Evolutionary conservation across 495 filamentous ascomycete genomes (phyloP).

Genomic region (Parathielavia hyrcaniae): DNA sequence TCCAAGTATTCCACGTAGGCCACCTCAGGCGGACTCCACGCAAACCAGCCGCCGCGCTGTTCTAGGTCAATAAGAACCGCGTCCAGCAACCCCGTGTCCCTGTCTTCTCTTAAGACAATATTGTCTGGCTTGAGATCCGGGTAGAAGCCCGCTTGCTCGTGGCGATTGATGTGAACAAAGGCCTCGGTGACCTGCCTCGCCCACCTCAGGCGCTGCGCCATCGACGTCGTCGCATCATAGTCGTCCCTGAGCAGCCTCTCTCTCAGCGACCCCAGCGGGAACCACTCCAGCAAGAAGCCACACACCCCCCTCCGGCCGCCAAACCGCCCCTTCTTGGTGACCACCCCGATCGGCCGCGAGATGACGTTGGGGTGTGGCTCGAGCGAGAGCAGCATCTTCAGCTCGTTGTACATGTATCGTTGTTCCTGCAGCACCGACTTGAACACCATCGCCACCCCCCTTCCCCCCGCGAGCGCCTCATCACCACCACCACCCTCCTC

Average conservation of each 20-base stretch:
- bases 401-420: conserved; percentile 36
- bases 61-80: conserved; percentile 34
- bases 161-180: conserved; percentile 30
- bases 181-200: conserved; percentile 28
- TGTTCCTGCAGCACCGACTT: conserved; percentile 35
- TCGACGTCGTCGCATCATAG: not conserved
- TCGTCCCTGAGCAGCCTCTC: conserved; percentile 18
- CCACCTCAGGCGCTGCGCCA: conserved; percentile 27
- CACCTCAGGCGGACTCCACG: conserved; percentile 34
- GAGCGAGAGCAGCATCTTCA: conserved; percentile 33
- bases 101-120: conserved; percentile 20
- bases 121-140: conserved; percentile 39
- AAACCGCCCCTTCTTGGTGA: conserved; percentile 31
- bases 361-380: conserved; percentile 29
- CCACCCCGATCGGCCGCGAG: conserved; percentile 25
- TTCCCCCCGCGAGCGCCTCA: not conserved
- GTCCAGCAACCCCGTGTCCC: conserved; percentile 6
- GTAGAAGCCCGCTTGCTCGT: conserved; percentile 28
- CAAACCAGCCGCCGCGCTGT: conserved; percentile 31
- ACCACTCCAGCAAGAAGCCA: conserved; percentile 34
- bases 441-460: conserved; percentile 27
- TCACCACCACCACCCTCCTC: too few relatives aligned
- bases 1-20: conserved; percentile 31
- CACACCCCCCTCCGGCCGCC: conserved; percentile 31
- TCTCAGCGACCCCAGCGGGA: conserved; percentile 27